Percentiles rank a stretch among this genome's conserved stretches.
Conservation (phyloP, 1,139 yeast genomes). For the Saccharomyces hybrid region DNA sequence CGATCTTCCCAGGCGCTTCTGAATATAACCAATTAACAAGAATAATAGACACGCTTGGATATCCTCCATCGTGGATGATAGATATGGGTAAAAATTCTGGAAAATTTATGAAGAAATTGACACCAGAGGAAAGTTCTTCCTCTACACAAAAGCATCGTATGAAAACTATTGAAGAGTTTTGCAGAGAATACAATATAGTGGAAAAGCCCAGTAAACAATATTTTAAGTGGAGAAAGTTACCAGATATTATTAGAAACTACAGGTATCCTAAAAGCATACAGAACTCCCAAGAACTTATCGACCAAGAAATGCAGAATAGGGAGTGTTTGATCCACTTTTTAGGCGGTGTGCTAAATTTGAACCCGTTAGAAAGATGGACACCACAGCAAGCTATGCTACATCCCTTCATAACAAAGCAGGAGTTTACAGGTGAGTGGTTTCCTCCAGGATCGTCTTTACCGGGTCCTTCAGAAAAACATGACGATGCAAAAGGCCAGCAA, state of each 20-base stretch:
- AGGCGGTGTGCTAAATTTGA: constrained; percentile 65
- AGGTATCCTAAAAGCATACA: constrained; percentile 64
- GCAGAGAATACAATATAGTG: constrained; percentile 44
- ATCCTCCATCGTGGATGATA: constrained; percentile 93
- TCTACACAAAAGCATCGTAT: constrained; percentile 38
- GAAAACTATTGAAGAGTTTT: constrained; percentile 54
- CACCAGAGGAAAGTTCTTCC: constrained; percentile 33
- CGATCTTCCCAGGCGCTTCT: constrained; percentile 90
- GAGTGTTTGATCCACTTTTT: constrained; percentile 69
- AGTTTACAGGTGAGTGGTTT: constrained; percentile 40
- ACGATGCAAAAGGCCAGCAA: neutral
- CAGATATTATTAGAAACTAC: constrained; percentile 72
- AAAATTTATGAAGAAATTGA: constrained; percentile 52
- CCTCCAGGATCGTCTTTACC: constrained; percentile 37
- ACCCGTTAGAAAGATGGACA: constrained; percentile 91
- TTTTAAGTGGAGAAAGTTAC: constrained; percentile 63
- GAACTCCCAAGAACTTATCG: constrained; percentile 52
- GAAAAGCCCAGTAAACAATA: constrained; percentile 84
- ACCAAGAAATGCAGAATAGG: constrained; percentile 66
- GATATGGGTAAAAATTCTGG: constrained; percentile 85
- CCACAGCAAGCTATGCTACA: constrained; percentile 93
- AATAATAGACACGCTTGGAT: constrained; percentile 73
- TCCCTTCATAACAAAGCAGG: constrained; percentile 66
- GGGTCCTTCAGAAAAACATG: constrained; percentile 1
- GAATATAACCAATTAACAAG: constrained; percentile 86